Evolutionary conservation across 495 filamentous ascomycete genomes (phyloP).

Genomic region (Trichoderma asperelloides): DNA sequence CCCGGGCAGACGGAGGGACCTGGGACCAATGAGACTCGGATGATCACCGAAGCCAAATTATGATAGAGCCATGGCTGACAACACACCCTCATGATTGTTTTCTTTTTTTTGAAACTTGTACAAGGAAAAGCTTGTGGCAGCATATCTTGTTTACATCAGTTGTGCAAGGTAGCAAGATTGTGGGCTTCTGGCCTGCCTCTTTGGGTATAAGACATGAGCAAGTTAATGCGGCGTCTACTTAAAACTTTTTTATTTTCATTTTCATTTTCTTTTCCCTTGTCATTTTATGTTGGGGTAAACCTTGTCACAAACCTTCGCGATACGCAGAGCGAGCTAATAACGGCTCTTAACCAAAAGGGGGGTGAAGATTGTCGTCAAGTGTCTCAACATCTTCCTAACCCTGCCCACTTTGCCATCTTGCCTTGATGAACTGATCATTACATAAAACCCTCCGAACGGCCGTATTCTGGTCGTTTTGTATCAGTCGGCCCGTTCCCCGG

Average conservation of each 20-base stretch:
- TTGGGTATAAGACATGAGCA: not conserved
- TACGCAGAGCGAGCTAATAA: not conserved
- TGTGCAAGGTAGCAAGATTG: not conserved
- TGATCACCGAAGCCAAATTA: no score
- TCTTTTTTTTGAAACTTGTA: not conserved
- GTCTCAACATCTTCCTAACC: not conserved
- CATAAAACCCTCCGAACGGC: not conserved
- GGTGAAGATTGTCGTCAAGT: not conserved
- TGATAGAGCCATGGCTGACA: no score
- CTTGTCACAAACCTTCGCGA: not conserved
- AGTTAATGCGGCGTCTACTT: not conserved
- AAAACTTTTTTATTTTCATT: not conserved
- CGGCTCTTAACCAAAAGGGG: not conserved
- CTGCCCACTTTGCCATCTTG: not conserved
- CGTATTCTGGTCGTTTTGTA: not conserved
- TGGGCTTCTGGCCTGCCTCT: not conserved
- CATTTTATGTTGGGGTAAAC: not conserved
- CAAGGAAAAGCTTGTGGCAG: not conserved
- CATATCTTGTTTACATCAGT: not conserved
- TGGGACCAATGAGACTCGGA: no score
- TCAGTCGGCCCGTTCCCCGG: conserved; percentile 2
- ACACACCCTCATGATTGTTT: no score
- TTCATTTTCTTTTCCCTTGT: no score
- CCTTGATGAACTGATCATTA: not conserved
- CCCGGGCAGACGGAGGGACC: not conserved